Percentiles rank a stretch among this genome's conserved stretches.
Conservation (phyloP, 2,329 filamentous ascomycete genomes). For the Neopestalotiopsis sp. region DNA sequence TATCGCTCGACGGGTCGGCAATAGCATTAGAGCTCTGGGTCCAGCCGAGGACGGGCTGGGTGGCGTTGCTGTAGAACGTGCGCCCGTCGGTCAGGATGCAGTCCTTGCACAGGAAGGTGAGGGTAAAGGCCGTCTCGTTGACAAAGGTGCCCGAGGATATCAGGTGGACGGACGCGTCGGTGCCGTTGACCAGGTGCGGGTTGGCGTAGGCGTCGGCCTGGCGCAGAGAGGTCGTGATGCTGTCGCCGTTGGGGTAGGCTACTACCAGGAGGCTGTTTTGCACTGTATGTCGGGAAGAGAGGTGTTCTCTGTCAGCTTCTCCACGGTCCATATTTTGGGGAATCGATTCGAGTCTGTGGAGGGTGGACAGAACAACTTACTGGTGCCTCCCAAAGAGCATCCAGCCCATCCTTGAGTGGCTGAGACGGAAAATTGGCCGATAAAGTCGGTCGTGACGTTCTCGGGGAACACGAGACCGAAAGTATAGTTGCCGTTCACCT, state of each 20-base stretch:
- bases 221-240: conserved; percentile 8
- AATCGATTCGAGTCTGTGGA: too few species aligned
- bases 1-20: conserved; percentile 5
- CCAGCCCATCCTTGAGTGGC: conserved; percentile 10
- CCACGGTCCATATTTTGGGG: neutral
- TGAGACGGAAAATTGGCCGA: conserved; percentile 12
- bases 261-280: conserved; percentile 14
- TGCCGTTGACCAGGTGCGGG: conserved; percentile 14
- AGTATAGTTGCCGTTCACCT: conserved; percentile 8
- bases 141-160: conserved; percentile 8
- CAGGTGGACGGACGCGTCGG: neutral
- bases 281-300: neutral
- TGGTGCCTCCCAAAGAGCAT: conserved; percentile 3
- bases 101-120: conserved; percentile 10
- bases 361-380: neutral
- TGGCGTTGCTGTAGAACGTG: conserved; percentile 8
- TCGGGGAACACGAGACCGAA: conserved; percentile 11
- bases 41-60: conserved; percentile 11
- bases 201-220: conserved; percentile 13
- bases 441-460: conserved; percentile 13
- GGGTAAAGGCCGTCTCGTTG: conserved; percentile 5
- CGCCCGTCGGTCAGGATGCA: conserved; percentile 14
- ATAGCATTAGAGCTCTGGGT: neutral
- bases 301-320: neutral
- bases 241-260: conserved; percentile 4